phyloP scores from a whole-genome alignment of 2,329 filamentous ascomycete species.

The Diplodia sapinea region DNA sequence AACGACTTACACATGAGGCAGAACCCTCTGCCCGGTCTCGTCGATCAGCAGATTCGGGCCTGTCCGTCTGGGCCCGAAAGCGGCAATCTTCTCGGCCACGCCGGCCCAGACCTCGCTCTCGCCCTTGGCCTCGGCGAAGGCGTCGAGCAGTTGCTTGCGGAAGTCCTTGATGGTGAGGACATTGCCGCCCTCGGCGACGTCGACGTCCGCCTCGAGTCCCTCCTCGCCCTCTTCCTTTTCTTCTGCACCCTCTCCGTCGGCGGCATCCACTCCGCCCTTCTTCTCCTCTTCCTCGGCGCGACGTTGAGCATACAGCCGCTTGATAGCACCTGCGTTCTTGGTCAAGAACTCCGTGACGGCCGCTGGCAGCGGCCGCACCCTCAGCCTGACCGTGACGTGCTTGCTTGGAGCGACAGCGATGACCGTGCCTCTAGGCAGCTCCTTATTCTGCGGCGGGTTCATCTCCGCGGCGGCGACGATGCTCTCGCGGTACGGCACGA shows the following conservation, averaged over 20 bases:
- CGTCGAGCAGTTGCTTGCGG: conserved; percentile 70
- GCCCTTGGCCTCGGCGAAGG: conserved; percentile 74
- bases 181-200: conserved; percentile 63
- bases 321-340: conserved; percentile 80
- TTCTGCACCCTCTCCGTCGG: conserved; percentile 44
- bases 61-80: conserved; percentile 83
- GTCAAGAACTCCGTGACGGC: conserved; percentile 83
- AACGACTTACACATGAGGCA: conserved; percentile 53
- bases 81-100: conserved; percentile 79
- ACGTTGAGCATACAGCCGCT: conserved; percentile 75
- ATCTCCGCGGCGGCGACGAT: conserved; percentile 90
- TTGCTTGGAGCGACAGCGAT: conserved; percentile 80
- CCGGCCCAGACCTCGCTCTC: conserved; percentile 78
- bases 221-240: conserved; percentile 54
- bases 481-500: conserved; percentile 94
- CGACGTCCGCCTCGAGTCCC: conserved; percentile 52
- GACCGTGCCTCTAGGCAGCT: conserved; percentile 82
- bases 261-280: conserved; percentile 45
- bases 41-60: conserved; percentile 93
- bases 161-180: conserved; percentile 77
- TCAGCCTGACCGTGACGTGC: conserved; percentile 77
- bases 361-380: conserved; percentile 77
- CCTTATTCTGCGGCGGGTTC: conserved; percentile 83
- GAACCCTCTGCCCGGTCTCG: conserved; percentile 60
- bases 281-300: conserved; percentile 57